A percentile compares a stretch with the other conserved stretches of the same genome.
phyloP scores from a whole-genome alignment of 345 rosid genomes.

The Odontarrhena argentea region DNA sequence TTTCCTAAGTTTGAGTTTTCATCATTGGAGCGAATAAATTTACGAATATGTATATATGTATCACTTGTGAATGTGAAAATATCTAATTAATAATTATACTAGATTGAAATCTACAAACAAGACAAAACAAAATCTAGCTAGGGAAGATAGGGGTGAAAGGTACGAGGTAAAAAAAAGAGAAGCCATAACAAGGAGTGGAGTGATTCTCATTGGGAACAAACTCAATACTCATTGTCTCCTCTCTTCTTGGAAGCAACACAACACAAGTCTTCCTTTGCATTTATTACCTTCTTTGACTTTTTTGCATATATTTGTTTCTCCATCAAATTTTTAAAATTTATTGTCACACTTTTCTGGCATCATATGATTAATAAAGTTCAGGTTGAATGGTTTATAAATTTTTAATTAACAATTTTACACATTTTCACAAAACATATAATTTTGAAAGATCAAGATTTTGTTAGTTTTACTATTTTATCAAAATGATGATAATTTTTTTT shows the following conservation, averaged over 20 bases:
- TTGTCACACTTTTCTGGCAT: background rate
- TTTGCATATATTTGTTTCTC: background rate
- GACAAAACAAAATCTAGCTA: conserved; percentile 29
- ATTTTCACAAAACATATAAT: background rate
- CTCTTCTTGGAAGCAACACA: conserved; percentile 36
- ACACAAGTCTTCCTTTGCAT: conserved; percentile 35
- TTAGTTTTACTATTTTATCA: too few relatives aligned
- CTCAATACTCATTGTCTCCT: conserved; percentile 37
- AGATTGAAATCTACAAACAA: conserved; percentile 18
- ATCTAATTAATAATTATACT: conserved; percentile 14
- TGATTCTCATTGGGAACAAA: conserved; percentile 42
- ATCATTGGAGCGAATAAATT: background rate
- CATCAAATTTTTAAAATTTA: background rate
- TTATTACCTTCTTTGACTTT: conserved; percentile 41
- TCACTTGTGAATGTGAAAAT: conserved; percentile 2
- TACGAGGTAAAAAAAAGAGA: conserved; percentile 40
- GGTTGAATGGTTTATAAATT: background rate
- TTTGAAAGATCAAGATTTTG: too few relatives aligned
- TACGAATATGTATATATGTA: conserved; percentile 14
- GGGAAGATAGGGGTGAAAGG: conserved; percentile 39
- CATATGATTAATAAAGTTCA: background rate
- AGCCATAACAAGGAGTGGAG: conserved; percentile 43
- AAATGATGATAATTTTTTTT: too few relatives aligned
- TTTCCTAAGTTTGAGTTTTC: conserved; percentile 9
- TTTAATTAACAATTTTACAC: background rate